Evolutionary conservation across 257 asterid genomes (phyloP).

Genomic region (Phtheirospermum japonicum): DNA sequence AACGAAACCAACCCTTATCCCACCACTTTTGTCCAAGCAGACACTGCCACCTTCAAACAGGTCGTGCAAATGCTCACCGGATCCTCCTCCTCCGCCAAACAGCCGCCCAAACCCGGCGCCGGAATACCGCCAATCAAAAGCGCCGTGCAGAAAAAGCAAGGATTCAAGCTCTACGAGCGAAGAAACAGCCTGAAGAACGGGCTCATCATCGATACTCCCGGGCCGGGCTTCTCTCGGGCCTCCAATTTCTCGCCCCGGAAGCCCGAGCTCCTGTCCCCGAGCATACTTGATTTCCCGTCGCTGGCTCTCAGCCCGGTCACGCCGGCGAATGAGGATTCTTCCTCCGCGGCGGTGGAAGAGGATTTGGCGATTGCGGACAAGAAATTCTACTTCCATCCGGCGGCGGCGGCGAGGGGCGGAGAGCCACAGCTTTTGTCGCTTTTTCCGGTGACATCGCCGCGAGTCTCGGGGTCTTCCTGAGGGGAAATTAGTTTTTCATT

Average conservation of each 20-base stretch:
- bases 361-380: conserved; percentile 85
- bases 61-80: conserved; percentile 96
- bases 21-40: conserved; percentile 86
- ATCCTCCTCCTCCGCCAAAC: conserved; percentile 52
- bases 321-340: conserved; percentile 57
- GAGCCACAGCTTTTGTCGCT: conserved; percentile 66
- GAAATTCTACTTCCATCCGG: conserved; percentile 78
- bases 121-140: conserved; percentile 64
- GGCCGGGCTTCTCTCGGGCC: conserved; percentile 36
- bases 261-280: conserved; percentile 76
- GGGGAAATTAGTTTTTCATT: too few species aligned
- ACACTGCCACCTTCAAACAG: conserved; percentile 77
- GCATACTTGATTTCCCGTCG: conserved; percentile 88
- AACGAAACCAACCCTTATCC: conserved; percentile 67
- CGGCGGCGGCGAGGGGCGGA: conserved; percentile 50
- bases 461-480: conserved; percentile 45
- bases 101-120: conserved; percentile 30
- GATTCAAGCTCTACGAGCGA: conserved; percentile 82
- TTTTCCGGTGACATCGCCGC: conserved; percentile 78
- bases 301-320: conserved; percentile 81
- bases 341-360: conserved; percentile 51
- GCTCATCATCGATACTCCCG: conserved; percentile 67
- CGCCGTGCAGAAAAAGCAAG: conserved; percentile 68
- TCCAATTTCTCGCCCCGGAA: conserved; percentile 43
- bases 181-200: conserved; percentile 77